Base-by-base conservation (phyloP, 345 rosid species). In the Pugionium cornutum region DNA sequence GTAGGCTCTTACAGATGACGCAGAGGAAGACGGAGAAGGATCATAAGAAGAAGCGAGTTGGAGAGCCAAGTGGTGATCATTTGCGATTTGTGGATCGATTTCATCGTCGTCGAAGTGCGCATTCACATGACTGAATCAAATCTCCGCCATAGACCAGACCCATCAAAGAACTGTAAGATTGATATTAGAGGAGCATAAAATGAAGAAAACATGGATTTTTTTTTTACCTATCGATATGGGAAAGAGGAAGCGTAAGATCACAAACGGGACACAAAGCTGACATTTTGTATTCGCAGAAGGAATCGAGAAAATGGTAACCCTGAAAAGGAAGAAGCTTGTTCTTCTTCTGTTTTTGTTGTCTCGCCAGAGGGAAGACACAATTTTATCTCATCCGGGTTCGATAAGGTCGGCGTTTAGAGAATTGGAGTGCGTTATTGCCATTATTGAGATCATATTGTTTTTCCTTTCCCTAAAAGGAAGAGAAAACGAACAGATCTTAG, bases 51-150 rank as follows among this genome's bases (percentile, higher is more conserved):
- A 63, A 28, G 84, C 83, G 51, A 82, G 67, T 58, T 64, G 82
- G 29, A 46, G 78, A 45, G 85, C 82, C 65, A 78, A 70, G 33
- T 74, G 71, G 64, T 72, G 37, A 54, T 78, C 88, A 6, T 26
- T 43, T 11, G 68, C 74, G 50, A 68, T 8, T 59, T 68, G 72
- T 26, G 70, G 61, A 53, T 61, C 68, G n/a, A 73, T 66, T 41
- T 68, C 85, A 7, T 80, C 82, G 51, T 66, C 72, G 25, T 84
- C 88, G 34, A 90, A 87, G 75, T 90, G 97, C 66, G 77, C 11
- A 70, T 89, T 85, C 34, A 84, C 90, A 74, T 90, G 95, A 56
- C 95, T 87, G 70, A 61, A 2, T 60, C 62, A 68, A 53, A 52
- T 6, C 42, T 3, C 75, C 18, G 18, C 18, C 18, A 18, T 18